Conservation (phyloP, 768 basidiomycete species). For the Gloeostereum incarnatum region DNA sequence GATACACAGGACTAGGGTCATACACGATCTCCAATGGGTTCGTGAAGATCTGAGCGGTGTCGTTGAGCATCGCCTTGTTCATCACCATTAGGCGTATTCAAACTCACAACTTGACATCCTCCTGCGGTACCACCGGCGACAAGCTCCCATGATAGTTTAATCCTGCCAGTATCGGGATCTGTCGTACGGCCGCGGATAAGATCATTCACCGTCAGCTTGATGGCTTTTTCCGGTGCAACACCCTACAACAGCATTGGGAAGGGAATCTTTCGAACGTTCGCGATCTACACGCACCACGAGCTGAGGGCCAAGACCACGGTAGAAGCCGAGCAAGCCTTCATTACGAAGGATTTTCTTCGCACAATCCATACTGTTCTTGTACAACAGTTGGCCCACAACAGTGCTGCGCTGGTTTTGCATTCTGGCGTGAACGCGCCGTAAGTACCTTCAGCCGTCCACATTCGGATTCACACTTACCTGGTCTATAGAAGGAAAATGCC, state of each 20-base stretch:
- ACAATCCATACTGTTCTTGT: slow-evolving; percentile 95
- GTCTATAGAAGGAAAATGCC: slow-evolving; percentile 30
- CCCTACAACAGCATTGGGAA: slow-evolving; percentile 39
- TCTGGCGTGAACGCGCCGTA: slow-evolving; percentile 23
- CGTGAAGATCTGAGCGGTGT: slow-evolving; percentile 77
- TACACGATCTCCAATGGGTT: slow-evolving; percentile 97
- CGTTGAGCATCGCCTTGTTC: no score
- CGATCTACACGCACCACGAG: slow-evolving; percentile 53
- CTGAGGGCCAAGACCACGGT: slow-evolving; percentile 92
- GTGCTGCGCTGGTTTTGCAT: slow-evolving; percentile 98
- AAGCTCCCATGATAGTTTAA: slow-evolving; percentile 85
- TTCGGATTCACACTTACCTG: slow-evolving; percentile 29
- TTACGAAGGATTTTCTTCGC: slow-evolving; percentile 89
- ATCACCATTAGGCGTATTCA: no score
- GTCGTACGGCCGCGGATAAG: slow-evolving; percentile 73
- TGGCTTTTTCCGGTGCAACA: slow-evolving; percentile 95
- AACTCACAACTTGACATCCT: slow-evolving; percentile 93
- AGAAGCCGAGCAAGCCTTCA: slow-evolving; percentile 93
- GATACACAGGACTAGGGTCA: slow-evolving; percentile 14
- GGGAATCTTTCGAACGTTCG: not conserved
- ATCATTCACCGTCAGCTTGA: slow-evolving; percentile 96
- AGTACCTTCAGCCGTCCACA: not conserved
- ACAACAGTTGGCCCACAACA: slow-evolving; percentile 93
- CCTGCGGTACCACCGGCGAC: slow-evolving; percentile 90
- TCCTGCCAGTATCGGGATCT: slow-evolving; percentile 94